Conservation (phyloP, 306 rosid species). For the Spatholobus suberectus region DNA sequence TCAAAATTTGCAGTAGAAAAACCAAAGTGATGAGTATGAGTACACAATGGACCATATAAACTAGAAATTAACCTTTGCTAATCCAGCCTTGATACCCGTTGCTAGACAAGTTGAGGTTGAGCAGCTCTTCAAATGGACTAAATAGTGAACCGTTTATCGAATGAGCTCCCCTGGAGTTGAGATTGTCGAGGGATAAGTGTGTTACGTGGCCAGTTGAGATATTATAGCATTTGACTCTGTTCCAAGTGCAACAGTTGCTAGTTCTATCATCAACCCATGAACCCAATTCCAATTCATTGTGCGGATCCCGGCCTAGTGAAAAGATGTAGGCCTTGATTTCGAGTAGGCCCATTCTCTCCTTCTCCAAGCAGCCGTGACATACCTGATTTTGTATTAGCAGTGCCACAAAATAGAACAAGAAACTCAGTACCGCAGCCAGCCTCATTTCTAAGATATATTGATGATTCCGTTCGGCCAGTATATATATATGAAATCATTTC, state of each 20-base stretch:
- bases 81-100: background rate
- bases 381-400: background rate
- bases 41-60: no score
- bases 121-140: conserved; percentile 24
- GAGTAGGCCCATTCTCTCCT: conserved; percentile 23
- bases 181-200: background rate
- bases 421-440: background rate
- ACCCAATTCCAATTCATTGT: background rate
- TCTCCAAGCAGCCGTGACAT: conserved; percentile 19
- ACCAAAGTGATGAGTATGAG: background rate
- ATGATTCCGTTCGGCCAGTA: no score
- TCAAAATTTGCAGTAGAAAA: background rate
- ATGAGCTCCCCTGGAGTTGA: background rate
- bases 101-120: background rate
- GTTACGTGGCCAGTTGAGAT: background rate
- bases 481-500: no score
- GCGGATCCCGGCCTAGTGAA: background rate
- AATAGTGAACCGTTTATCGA: conserved; percentile 14
- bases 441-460: background rate
- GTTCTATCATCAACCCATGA: conserved; percentile 32
- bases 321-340: conserved; percentile 19
- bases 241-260: conserved; percentile 33
- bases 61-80: background rate
- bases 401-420: background rate
- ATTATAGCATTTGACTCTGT: conserved; percentile 4